phyloP scores from a whole-genome alignment of 2,329 filamentous ascomycete genomes.

The Myriosclerotinia duriaeana region DNA sequence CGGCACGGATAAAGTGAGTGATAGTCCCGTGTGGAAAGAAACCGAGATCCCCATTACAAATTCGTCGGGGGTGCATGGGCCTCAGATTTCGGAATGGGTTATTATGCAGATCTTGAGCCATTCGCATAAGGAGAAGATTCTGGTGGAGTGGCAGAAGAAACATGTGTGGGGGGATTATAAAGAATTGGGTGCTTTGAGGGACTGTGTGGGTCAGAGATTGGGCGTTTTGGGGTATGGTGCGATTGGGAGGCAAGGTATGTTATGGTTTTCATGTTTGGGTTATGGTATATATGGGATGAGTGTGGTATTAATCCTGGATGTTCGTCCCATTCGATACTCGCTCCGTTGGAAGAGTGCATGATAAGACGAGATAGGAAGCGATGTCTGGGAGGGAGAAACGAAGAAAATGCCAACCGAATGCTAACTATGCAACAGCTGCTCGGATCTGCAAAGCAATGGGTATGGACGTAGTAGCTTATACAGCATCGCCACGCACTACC shows the following conservation, averaged over 20 bases:
- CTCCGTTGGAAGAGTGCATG: not conserved
- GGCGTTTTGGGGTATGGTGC: conserved; percentile 49
- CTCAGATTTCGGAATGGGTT: conserved; percentile 67
- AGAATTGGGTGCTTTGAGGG: conserved; percentile 45
- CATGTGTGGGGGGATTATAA: conserved; percentile 50
- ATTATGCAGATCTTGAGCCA: conserved; percentile 60
- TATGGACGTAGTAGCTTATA: conserved; percentile 65
- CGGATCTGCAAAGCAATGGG: conserved; percentile 56
- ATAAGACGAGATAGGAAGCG: not conserved
- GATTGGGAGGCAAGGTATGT: conserved; percentile 46
- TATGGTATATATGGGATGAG: not conserved
- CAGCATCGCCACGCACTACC: conserved; percentile 58
- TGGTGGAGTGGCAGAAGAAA: conserved; percentile 59
- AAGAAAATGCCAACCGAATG: not conserved
- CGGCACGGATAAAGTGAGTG: conserved; percentile 39
- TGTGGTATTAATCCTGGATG: not conserved
- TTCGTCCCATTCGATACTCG: not conserved
- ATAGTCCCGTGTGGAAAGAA: conserved; percentile 40
- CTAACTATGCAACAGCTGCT: conserved; percentile 40
- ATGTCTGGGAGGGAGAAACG: not conserved
- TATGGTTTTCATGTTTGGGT: not conserved
- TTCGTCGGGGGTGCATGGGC: conserved; percentile 44
- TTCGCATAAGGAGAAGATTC: conserved; percentile 52
- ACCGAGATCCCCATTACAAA: conserved; percentile 42
- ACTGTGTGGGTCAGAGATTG: conserved; percentile 57